phyloP scores from a whole-genome alignment of 2,329 filamentous ascomycete species.

The Cryphonectria parasitica region DNA sequence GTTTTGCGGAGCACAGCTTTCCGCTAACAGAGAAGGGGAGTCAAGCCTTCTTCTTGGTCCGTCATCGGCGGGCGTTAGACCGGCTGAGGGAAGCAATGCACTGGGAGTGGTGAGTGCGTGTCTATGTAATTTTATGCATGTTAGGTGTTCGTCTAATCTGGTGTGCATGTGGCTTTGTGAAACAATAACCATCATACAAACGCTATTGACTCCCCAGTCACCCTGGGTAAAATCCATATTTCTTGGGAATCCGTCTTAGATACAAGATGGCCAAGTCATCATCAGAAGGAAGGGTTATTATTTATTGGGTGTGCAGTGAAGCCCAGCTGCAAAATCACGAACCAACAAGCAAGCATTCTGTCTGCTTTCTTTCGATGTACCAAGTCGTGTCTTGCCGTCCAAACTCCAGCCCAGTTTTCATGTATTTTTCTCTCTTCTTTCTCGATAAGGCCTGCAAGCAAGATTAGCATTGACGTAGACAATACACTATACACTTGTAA shows the following conservation, averaged over 20 bases:
- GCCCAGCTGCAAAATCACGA: not conserved
- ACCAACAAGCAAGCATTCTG: not conserved
- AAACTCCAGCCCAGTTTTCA: not conserved
- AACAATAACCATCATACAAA: too few species aligned
- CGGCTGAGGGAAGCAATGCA: not conserved
- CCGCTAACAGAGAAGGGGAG: not conserved
- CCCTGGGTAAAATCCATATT: too few species aligned
- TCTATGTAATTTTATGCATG: not conserved
- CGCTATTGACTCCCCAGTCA: too few species aligned
- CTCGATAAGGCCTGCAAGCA: not conserved
- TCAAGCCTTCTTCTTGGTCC: not conserved
- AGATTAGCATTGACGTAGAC: not conserved
- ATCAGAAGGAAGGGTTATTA: too few species aligned
- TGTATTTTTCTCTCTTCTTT: not conserved
- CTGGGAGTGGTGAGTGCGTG: too few species aligned
- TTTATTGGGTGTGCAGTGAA: not conserved
- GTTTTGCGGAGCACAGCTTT: constrained; percentile 7
- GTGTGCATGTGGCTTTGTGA: too few species aligned
- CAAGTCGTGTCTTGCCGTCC: too few species aligned
- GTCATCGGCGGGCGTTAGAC: constrained; percentile 9
- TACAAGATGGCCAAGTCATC: too few species aligned
- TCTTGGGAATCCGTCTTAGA: too few species aligned
- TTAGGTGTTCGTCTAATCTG: not conserved
- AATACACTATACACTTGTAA: not conserved
- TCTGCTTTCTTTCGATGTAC: not conserved